Percentiles rank a stretch among this genome's conserved stretches.
These are phyloP conservation scores for Rhizopogon vulgaris DNA, from an alignment of 768 basidiomycete species.

Conservation along the genomic window DNA sequence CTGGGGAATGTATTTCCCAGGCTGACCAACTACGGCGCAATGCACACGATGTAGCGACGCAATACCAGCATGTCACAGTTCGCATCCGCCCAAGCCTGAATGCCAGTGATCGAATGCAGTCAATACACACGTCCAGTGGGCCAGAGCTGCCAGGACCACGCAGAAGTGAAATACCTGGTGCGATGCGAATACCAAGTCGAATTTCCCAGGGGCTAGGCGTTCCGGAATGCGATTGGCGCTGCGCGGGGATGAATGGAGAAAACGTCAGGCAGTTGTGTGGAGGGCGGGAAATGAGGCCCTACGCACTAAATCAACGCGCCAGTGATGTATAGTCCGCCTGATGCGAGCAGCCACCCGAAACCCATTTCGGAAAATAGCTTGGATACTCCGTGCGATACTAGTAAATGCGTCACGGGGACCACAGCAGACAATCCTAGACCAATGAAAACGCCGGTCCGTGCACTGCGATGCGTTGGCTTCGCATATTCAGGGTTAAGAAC, in stretches of 20 bases:
- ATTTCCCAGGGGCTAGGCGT: slow-evolving; percentile 63
- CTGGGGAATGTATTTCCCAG: slow-evolving; percentile 15
- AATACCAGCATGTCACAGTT: slow-evolving; percentile 13
- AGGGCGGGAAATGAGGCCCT: slow-evolving; percentile 21
- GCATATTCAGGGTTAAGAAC: slow-evolving; percentile 76
- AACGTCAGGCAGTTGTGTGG: slow-evolving; percentile 18
- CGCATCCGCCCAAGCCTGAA: slow-evolving; percentile 15
- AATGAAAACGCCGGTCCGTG: slow-evolving; percentile 76
- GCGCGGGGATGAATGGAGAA: slow-evolving; percentile 29
- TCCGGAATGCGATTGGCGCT: slow-evolving; percentile 86
- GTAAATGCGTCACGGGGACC: slow-evolving; percentile 62
- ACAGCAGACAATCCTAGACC: slow-evolving; percentile 66
- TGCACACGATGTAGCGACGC: slow-evolving; percentile 6
- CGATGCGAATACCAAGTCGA: slow-evolving; percentile 74
- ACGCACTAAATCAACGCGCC: slow-evolving; percentile 83
- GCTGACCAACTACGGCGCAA: slow-evolving; percentile 7
- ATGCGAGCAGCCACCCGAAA: slow-evolving; percentile 60
- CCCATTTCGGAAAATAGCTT: slow-evolving; percentile 59
- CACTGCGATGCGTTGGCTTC: slow-evolving; percentile 66
- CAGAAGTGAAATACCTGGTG: slow-evolving; percentile 89
- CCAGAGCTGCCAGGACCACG: slow-evolving; percentile 66
- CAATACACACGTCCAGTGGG: slow-evolving; percentile 56
- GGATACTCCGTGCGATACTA: slow-evolving; percentile 50
- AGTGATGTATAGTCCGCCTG: slow-evolving; percentile 68
- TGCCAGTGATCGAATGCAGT: slow-evolving; percentile 59